phyloP scores from a whole-genome alignment of 2,329 filamentous ascomycete species.

The Fusarium nematophilum region DNA sequence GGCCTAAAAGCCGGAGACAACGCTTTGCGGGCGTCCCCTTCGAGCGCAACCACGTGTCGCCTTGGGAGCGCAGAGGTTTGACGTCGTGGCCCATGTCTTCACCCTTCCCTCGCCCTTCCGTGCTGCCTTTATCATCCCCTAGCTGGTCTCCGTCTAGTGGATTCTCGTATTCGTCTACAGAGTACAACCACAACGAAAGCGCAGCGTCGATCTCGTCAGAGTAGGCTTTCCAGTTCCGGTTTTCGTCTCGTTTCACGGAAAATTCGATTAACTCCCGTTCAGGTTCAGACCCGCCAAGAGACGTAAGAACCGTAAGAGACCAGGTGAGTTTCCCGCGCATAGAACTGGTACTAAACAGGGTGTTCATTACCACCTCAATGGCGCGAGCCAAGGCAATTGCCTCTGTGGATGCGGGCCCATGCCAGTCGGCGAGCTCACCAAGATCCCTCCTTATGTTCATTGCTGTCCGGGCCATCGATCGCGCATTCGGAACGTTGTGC shows the following conservation, averaged over 20 bases:
- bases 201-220: constrained; percentile 43
- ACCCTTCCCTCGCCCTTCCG: too few species aligned
- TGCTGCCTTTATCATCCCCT: too few species aligned
- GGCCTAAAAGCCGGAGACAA: constrained; percentile 28
- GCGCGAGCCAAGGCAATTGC: constrained; percentile 27
- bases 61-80: background rate
- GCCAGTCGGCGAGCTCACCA: constrained; percentile 35
- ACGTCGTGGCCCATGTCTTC: too few species aligned
- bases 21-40: constrained; percentile 10
- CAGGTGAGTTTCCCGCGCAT: background rate
- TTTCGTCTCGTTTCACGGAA: too few species aligned
- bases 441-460: constrained; percentile 33
- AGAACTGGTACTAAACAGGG: too few species aligned
- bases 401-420: constrained; percentile 28
- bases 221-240: constrained; percentile 36
- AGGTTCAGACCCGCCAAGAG: too few species aligned
- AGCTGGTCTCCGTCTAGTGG: too few species aligned
- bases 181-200: constrained; percentile 47
- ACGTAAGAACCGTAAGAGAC: background rate
- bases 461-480: constrained; percentile 20
- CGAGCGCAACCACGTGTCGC: constrained; percentile 33
- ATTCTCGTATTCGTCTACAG: constrained; percentile 12
- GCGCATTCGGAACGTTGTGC: too few species aligned
- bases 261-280: too few species aligned
- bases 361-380: constrained; percentile 39